Evolutionary conservation across 805 yeast genomes (phyloP).

Genomic region (Tetrapisispora nanseiensis): DNA sequence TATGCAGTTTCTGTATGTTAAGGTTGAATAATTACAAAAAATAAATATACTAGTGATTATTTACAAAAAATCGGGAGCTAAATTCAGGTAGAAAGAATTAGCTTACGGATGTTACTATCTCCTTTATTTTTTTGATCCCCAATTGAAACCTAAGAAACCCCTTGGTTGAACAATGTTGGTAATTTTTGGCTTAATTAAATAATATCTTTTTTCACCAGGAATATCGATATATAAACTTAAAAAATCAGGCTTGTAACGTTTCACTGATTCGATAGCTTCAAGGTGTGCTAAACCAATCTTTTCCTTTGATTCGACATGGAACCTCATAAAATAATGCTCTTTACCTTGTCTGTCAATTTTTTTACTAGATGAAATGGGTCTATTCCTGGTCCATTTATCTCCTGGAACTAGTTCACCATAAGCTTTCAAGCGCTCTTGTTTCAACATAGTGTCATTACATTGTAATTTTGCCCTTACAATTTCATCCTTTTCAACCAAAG

Average conservation of each 20-base stretch:
- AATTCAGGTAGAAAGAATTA: too few relatives aligned
- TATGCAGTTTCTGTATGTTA: too few relatives aligned
- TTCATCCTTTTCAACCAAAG: conserved; percentile 59
- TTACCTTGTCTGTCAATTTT: conserved; percentile 64
- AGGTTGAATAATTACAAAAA: too few relatives aligned
- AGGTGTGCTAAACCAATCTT: conserved; percentile 63
- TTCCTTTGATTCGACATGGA: conserved; percentile 67
- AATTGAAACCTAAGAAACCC: conserved; percentile 72
- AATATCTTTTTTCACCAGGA: conserved; percentile 58
- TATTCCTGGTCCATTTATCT: conserved; percentile 79
- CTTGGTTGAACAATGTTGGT: conserved; percentile 35
- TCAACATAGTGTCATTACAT: conserved; percentile 31
- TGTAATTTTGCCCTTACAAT: conserved; percentile 48
- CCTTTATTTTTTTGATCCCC: conserved; percentile 61
- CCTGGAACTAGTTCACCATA: conserved; percentile 60
- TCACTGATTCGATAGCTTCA: conserved; percentile 57
- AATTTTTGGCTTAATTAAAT: conserved; percentile 56
- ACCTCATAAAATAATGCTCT: conserved; percentile 75
- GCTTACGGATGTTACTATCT: neutral
- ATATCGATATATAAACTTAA: conserved; percentile 68
- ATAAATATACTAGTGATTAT: too few relatives aligned
- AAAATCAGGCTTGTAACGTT: conserved; percentile 56
- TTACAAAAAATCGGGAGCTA: too few relatives aligned
- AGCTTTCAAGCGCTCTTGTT: conserved; percentile 62
- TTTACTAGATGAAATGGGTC: conserved; percentile 61